phyloP scores from a whole-genome alignment of 352 stramenopile genomes.

The Phytopythium mirpurense region DNA sequence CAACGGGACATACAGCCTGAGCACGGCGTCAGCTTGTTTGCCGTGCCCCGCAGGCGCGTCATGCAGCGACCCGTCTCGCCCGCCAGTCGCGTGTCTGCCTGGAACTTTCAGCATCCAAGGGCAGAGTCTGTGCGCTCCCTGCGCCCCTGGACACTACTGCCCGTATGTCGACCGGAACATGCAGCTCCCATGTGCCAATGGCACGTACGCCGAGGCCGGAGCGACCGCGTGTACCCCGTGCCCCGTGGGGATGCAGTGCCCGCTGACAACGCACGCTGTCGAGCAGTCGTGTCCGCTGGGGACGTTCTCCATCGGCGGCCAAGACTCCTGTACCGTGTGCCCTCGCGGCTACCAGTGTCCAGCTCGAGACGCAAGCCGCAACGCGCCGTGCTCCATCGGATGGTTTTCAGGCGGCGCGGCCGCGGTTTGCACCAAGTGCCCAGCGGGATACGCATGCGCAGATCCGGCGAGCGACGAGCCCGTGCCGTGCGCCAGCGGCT shows the following conservation, averaged over 20 bases:
- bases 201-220: conserved; percentile 42
- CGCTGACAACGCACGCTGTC: conserved; percentile 27
- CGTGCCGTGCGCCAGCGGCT: conserved; percentile 41
- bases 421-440: conserved; percentile 59
- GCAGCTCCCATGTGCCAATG: conserved; percentile 41
- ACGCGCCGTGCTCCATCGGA: conserved; percentile 33
- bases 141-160: conserved; percentile 55
- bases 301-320: conserved; percentile 58
- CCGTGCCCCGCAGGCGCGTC: conserved; percentile 34
- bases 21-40: conserved; percentile 26
- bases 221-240: conserved; percentile 43
- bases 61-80: conserved; percentile 20
- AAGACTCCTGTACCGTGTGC: conserved; percentile 39
- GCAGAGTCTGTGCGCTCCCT: conserved; percentile 48
- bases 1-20: conserved; percentile 40
- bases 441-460: conserved; percentile 48
- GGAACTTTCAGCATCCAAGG: conserved; percentile 43
- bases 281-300: conserved; percentile 39
- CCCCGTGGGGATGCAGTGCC: conserved; percentile 55
- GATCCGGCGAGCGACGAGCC: conserved; percentile 25
- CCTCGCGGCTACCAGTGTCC: conserved; percentile 53
- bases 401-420: conserved; percentile 31
- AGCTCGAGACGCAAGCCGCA: conserved; percentile 36
- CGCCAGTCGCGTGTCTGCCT: conserved; percentile 34
- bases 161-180: conserved; percentile 30